Evolutionary conservation across 257 asterid genomes (phyloP).

Genomic region (Solanum raphanifolium): DNA sequence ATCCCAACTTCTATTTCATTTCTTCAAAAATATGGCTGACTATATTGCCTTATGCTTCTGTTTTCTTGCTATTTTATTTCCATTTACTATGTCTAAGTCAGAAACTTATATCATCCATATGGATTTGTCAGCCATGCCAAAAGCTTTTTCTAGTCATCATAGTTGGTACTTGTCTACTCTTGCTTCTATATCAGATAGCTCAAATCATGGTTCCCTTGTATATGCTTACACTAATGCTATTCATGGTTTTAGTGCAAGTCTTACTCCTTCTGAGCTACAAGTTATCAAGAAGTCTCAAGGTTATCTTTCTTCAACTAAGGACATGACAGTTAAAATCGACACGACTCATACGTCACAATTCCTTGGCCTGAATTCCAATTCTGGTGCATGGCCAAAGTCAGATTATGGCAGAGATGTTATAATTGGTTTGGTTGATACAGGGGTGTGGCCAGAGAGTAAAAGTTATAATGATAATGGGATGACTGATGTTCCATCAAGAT

Average conservation of each 20-base stretch:
- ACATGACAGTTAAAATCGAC: slow-evolving; percentile 29
- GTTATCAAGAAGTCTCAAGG: slow-evolving; percentile 33
- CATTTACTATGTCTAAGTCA: slow-evolving; percentile 15
- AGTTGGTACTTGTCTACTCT: slow-evolving; percentile 49
- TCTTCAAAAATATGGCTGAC: slow-evolving; percentile 25
- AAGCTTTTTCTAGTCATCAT: slow-evolving; percentile 52
- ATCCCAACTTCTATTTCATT: slow-evolving; percentile 7
- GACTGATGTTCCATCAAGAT: slow-evolving; percentile 34
- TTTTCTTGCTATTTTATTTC: slow-evolving; percentile 1
- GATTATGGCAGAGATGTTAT: slow-evolving; percentile 47
- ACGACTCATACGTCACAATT: slow-evolving; percentile 50
- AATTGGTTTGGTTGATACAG: slow-evolving; percentile 58
- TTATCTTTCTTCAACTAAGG: slow-evolving; percentile 35
- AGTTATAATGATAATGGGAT: slow-evolving; percentile 54
- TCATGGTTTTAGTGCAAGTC: slow-evolving; percentile 56
- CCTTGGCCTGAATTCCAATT: slow-evolving; percentile 43
- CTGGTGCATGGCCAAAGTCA: slow-evolving; percentile 50
- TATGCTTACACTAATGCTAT: slow-evolving; percentile 53
- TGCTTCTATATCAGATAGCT: slow-evolving; percentile 18
- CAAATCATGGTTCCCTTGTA: slow-evolving; percentile 10
- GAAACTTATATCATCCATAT: slow-evolving; percentile 61
- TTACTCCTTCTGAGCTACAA: slow-evolving; percentile 37
- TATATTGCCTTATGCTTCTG: slow-evolving; percentile 12
- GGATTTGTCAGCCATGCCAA: slow-evolving; percentile 65
- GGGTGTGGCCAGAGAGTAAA: slow-evolving; percentile 72